phyloP scores from a whole-genome alignment of 345 rosid species.

The Salix exigua region DNA sequence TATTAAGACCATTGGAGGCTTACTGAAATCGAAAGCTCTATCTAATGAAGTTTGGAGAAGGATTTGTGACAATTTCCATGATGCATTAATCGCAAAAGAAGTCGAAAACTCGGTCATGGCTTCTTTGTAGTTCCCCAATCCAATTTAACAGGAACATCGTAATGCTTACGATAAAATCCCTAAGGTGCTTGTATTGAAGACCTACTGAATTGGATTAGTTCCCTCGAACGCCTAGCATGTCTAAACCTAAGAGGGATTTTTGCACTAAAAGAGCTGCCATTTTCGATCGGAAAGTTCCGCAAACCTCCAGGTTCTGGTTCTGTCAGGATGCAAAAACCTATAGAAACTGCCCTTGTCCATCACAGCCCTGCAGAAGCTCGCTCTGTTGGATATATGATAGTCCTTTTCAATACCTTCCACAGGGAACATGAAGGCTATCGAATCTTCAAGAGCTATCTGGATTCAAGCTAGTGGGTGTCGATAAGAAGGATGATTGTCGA shows the following conservation, averaged over 20 bases:
- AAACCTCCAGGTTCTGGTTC: slow-evolving; percentile 4
- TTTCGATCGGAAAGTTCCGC: not conserved
- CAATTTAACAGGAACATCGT: not conserved
- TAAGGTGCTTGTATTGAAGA: not conserved
- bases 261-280: slow-evolving; percentile 1
- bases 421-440: not conserved
- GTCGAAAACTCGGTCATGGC: not conserved
- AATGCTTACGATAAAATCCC: not conserved
- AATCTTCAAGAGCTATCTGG: slow-evolving; percentile 7
- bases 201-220: not conserved
- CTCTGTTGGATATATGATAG: not conserved
- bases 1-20: slow-evolving; percentile 16
- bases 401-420: slow-evolving; percentile 3
- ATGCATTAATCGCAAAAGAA: slow-evolving; percentile 15
- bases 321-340: not conserved
- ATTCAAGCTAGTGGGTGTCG: not conserved
- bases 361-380: slow-evolving; percentile 1
- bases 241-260: not conserved
- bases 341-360: not conserved
- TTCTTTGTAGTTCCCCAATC: slow-evolving; percentile 3
- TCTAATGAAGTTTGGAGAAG: slow-evolving; percentile 14
- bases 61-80: slow-evolving; percentile 12
- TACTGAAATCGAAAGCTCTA: slow-evolving; percentile 20
- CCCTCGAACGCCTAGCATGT: slow-evolving; percentile 1
- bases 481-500: not conserved